Evolutionary conservation across 768 basidiomycete species (phyloP), one percentile per base, ranked within the genome.

Genomic region (Lactarius pseudohatsudake): DNA sequence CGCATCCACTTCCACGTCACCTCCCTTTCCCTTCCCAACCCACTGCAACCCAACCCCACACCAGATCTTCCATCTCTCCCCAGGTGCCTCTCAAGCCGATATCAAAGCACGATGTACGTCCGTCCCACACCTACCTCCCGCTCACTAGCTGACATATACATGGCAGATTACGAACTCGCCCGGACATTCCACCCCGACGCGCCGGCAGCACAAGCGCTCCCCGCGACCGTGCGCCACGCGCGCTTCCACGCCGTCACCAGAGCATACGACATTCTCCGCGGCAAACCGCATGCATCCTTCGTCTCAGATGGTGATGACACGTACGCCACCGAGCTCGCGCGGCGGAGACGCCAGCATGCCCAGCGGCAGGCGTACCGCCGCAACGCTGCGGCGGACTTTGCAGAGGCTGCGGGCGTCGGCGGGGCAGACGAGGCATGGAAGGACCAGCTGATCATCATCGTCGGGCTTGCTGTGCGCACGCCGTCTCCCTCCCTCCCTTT

Each of bases 151-250:
- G 41, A 54, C 32, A 16, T 32, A 20, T 28, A 28, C 22, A 28
- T 50, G 62, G 20, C 61, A 90, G 90, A 91, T 74, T 91, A 87
- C 71, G 90, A 91, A 36, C 82, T 92, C 47, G 90, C 89, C 45
- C 85, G 86, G 55, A 73, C 79, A 11, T 84, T 91, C 72, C 91
- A 92, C 72, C 90, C 91, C 3, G 90, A 92, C 73, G 84, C 85
- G 3, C 76, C 79, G 3, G 73, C 77, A 11, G 78, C 80, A 32
- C 80, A 79, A 7, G 63, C 70, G 22, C 66, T 86, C 22, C 73
- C 83, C 1, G 72, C 83, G 7, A 72, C 76, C 47, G 74, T 81
- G 57, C 82, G 85, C 9, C 87, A 86, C 65, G 77, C 79, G 8
- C 83, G 84, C 3, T 92, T 92, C 70, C 87, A 86, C 63, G 78